These are phyloP conservation scores for Aureobasidium zeae DNA, from an alignment of 2,329 filamentous ascomycete species.

Conservation along the genomic window DNA sequence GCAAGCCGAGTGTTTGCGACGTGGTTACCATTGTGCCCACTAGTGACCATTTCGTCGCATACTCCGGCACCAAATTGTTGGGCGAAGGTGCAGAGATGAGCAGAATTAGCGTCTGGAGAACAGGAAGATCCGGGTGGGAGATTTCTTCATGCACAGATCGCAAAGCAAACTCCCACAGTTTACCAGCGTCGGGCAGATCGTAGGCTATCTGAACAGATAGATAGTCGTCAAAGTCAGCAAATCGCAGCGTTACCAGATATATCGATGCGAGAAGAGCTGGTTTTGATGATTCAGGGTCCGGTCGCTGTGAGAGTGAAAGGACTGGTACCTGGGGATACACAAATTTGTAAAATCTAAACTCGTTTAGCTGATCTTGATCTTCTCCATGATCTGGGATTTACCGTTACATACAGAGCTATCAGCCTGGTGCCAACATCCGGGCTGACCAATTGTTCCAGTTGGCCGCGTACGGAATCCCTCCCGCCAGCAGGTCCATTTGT, in stretches of 20 bases:
- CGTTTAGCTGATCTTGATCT: too few relatives aligned
- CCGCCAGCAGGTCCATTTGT: too few relatives aligned
- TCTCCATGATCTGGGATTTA: too few relatives aligned
- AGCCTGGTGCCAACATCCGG: too few relatives aligned
- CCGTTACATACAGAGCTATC: too few relatives aligned
- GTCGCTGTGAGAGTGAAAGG: too few relatives aligned
- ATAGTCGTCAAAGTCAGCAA: neutral
- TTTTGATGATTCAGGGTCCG: too few relatives aligned
- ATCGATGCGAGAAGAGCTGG: neutral
- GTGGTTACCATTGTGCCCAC: neutral
- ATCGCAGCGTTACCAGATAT: neutral
- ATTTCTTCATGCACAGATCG: too few relatives aligned
- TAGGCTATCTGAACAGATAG: slow-evolving; percentile 2
- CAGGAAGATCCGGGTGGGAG: neutral
- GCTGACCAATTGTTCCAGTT: too few relatives aligned
- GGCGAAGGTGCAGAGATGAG: neutral
- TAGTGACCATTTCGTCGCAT: neutral
- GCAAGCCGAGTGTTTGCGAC: neutral
- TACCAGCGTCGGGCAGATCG: neutral
- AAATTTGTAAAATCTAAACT: too few relatives aligned
- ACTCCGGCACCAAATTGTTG: neutral
- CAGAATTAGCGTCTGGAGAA: neutral
- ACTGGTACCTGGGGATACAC: too few relatives aligned
- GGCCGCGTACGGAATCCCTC: too few relatives aligned
- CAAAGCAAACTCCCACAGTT: neutral